Conservation (phyloP, 352 stramenopile species). For the Aphanomyces invadans region DNA sequence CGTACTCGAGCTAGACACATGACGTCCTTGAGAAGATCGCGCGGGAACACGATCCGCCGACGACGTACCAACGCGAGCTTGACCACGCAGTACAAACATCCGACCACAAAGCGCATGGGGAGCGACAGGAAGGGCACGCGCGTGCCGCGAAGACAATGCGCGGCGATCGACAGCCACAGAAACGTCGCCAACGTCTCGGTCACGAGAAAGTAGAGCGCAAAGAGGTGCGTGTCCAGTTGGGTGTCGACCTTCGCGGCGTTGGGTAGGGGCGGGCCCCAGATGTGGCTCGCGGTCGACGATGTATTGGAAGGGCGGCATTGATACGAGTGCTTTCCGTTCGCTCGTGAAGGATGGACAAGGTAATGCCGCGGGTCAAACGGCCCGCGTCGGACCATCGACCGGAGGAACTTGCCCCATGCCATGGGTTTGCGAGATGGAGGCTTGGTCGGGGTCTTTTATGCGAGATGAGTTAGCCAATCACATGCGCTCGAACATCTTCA, state of each 20-base stretch:
- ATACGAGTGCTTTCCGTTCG: not conserved
- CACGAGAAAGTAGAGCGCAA: slow-evolving; percentile 71
- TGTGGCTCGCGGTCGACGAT: not conserved
- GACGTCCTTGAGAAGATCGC: too few species aligned
- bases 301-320: not conserved
- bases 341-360: not conserved
- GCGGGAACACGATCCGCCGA: not conserved
- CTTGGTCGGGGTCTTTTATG: not conserved
- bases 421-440: not conserved
- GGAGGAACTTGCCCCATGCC: not conserved
- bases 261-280: slow-evolving; percentile 10
- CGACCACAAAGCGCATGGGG: slow-evolving; percentile 55
- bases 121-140: slow-evolving; percentile 56
- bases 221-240: slow-evolving; percentile 53
- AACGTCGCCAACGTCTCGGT: slow-evolving; percentile 69
- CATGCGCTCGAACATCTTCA: not conserved
- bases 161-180: slow-evolving; percentile 68
- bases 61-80: slow-evolving; percentile 61
- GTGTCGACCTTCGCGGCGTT: not conserved
- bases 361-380: not conserved
- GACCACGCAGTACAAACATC: slow-evolving; percentile 58
- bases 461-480: not conserved
- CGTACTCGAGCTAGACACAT: slow-evolving; percentile 15
- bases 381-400: not conserved
- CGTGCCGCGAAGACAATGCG: slow-evolving; percentile 66